These are phyloP conservation scores for Talaromyces rugulosus DNA, from an alignment of 2,329 filamentous ascomycete species.

Conservation along the genomic window DNA sequence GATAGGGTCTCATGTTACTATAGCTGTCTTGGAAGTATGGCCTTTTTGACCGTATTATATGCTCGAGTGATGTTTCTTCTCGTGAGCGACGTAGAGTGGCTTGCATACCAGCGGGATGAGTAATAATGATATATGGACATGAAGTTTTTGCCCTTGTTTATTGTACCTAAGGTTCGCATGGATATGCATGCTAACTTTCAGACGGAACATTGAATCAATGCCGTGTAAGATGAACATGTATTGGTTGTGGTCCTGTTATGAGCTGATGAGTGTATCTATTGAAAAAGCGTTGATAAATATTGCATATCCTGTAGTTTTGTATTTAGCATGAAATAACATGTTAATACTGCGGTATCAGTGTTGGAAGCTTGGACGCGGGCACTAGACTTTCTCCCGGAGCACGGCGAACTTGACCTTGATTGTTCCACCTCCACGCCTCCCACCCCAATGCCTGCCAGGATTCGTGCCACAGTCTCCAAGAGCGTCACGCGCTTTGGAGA, in stretches of 20 bases:
- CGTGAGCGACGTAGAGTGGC: conserved; percentile 6
- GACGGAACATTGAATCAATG: not conserved
- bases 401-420: not conserved
- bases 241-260: not conserved
- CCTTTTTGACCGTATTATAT: not conserved
- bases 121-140: conserved; percentile 10
- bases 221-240: not conserved
- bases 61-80: not conserved
- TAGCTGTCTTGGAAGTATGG: not conserved
- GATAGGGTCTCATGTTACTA: not conserved
- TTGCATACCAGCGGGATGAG: conserved; percentile 10
- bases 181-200: not conserved
- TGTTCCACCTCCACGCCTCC: not conserved
- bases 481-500: conserved; percentile 28
- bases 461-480: conserved; percentile 31
- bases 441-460: conserved; percentile 35
- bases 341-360: not conserved
- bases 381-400: not conserved
- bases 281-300: not conserved
- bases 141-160: not conserved
- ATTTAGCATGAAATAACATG: not conserved
- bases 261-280: not conserved
- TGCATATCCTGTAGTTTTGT: not conserved
- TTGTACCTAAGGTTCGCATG: not conserved
- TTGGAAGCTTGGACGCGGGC: not conserved